Base-by-base conservation (phyloP, 352 stramenopile species). In the Globisporangium nunn region DNA sequence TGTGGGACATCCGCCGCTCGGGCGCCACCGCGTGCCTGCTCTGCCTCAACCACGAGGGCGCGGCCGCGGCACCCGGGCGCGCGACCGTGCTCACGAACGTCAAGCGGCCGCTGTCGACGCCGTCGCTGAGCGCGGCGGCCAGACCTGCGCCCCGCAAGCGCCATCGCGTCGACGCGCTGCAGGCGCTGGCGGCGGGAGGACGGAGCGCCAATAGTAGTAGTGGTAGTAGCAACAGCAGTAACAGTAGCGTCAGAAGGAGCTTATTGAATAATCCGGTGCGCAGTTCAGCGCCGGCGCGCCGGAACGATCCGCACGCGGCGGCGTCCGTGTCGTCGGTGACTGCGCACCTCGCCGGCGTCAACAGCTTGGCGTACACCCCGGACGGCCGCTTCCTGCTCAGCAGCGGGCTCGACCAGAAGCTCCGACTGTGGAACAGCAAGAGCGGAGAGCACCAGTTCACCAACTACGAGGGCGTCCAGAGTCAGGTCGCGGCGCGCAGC, bases 1-100 rank as follows among this genome's bases (percentile, higher is more conserved):
- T 96, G 30, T 96, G 87, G 87, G 87, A 96, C 59, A 90, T 95
- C 46, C 83, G 87, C 48, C 74, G 81, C 46, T 95, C 85, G 0
- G 87, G 87, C 18, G 63, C 81, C 0, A 93, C 85, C 0, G 87
- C 87, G 4, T 96, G 87, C 63, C 59, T 95, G 52, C 70, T 88
- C 23, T 91, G 74, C 59, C 69, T 95, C 8, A 92, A 93, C 58
- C 74, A 81, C 12, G 73, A 96, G 56, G 78, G 78, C 15, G 52
- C 63, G 28, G 75, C 83, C 0, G 63, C 56, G 45, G 61, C 78
- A 43, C 81, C 81, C 0, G 65, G 73, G 0, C 68, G 78, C n/a
- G 79, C 72, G 17, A 78, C 62, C 55, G 62, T 81, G 48, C 72
- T 76, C 55, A 85, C 77, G 7, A 84, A 83, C 50, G 58, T 78